phyloP scores from a whole-genome alignment of 106 monocot genomes.

The Triglochin maritima region DNA sequence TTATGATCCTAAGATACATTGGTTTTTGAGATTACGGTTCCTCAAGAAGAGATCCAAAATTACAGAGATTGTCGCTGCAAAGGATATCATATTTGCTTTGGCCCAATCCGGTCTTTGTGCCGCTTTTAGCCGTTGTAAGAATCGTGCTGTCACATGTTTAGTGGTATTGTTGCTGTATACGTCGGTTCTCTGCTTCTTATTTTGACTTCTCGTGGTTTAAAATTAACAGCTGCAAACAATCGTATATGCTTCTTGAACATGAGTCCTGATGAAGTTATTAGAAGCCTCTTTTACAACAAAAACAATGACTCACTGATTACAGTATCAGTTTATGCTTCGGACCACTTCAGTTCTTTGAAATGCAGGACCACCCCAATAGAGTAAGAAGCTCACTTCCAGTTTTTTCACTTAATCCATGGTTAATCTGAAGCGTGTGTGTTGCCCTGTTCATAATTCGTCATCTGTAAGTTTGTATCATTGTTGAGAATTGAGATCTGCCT shows the following conservation, averaged over 20 bases:
- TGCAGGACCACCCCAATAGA: constrained; percentile 78
- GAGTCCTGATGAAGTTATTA: constrained; percentile 78
- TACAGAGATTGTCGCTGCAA: constrained; percentile 80
- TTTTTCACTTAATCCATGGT: constrained; percentile 3
- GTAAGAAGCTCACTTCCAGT: constrained; percentile 38
- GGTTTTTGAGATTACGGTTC: constrained; percentile 59
- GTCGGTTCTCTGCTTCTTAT: background rate
- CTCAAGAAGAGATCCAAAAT: constrained; percentile 83
- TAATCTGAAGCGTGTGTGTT: no score
- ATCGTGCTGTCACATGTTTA: background rate
- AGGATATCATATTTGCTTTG: constrained; percentile 87
- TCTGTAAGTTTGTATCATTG: background rate
- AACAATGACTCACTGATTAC: constrained; percentile 81
- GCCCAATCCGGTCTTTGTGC: constrained; percentile 77
- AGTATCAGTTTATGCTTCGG: constrained; percentile 76
- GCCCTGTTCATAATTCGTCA: no score
- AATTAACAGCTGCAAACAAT: constrained; percentile 61
- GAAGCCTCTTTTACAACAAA: constrained; percentile 84
- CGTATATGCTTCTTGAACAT: constrained; percentile 81
- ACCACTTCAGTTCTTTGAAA: constrained; percentile 77
- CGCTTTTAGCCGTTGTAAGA: constrained; percentile 67
- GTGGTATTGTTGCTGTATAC: background rate
- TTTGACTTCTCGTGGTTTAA: constrained; percentile 5
- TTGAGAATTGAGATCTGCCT: no score
- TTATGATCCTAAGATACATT: constrained; percentile 67